Conservation (phyloP, 257 asterid species). For the Plantago major region DNA sequence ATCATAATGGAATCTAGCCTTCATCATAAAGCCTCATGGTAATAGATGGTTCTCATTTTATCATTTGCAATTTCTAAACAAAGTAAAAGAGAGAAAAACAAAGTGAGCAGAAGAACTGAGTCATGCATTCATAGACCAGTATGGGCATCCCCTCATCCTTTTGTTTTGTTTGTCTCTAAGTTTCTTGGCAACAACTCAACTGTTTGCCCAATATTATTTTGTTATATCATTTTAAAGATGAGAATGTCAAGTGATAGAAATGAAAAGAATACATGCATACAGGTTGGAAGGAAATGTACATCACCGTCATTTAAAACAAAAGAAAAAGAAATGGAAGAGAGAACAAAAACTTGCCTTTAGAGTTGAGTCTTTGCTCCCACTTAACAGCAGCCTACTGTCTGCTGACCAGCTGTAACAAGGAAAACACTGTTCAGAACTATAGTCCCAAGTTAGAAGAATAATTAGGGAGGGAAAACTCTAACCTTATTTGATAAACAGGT, state of each 20-base stretch:
- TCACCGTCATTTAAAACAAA: neutral
- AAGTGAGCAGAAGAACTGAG: no score
- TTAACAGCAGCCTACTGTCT: slow-evolving; percentile 85
- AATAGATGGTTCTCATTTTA: neutral
- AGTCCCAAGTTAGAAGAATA: slow-evolving; percentile 9
- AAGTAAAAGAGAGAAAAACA: neutral
- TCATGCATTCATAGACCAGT: no score
- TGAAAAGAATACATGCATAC: no score
- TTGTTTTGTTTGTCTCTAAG: no score
- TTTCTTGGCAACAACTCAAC: no score
- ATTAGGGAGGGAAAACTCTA: slow-evolving; percentile 16
- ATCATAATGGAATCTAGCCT: no score
- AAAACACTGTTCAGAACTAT: slow-evolving; percentile 16
- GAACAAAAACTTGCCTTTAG: slow-evolving; percentile 51
- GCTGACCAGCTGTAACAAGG: slow-evolving; percentile 87
- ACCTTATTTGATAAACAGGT: slow-evolving; percentile 97
- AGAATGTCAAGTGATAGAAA: no score
- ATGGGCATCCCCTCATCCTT: no score
- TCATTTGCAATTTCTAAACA: neutral
- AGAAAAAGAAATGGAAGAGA: no score
- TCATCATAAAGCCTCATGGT: neutral
- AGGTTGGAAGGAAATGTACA: neutral
- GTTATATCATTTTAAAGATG: no score
- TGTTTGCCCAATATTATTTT: no score
- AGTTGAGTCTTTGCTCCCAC: slow-evolving; percentile 98